Conservation (phyloP, 2,329 filamentous ascomycete species). For the Pseudogymnoascus sp. region DNA sequence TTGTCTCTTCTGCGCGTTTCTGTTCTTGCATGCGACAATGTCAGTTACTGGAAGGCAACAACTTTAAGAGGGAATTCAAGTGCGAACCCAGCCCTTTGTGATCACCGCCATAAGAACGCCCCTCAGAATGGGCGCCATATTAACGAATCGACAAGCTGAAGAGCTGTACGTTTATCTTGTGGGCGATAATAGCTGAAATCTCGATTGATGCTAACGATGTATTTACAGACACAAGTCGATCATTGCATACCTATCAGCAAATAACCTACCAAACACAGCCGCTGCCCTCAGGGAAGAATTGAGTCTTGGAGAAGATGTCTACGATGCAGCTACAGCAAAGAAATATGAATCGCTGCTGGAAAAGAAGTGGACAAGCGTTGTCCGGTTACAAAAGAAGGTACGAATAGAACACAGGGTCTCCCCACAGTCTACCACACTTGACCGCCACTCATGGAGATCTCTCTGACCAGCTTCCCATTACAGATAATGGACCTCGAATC, state of each 20-base stretch:
- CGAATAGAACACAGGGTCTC: constrained; percentile 18
- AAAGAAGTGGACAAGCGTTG: constrained; percentile 98
- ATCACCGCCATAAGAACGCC: neutral
- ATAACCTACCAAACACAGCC: constrained; percentile 64
- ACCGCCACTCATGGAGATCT: neutral
- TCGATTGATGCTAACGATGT: neutral
- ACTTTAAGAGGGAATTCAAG: constrained; percentile 5
- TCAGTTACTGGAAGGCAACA: neutral
- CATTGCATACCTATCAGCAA: constrained; percentile 76
- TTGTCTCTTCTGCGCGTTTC: constrained; percentile 6
- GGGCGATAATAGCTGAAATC: neutral
- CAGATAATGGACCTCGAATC: constrained; percentile 92
- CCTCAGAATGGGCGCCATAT: neutral
- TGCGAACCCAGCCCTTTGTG: neutral
- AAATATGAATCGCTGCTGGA: constrained; percentile 92
- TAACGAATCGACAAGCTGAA: constrained; percentile 9
- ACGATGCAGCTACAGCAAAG: constrained; percentile 77
- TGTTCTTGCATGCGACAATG: constrained; percentile 5
- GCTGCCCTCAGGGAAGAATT: constrained; percentile 70
- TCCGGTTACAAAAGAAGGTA: constrained; percentile 92
- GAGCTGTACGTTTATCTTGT: neutral
- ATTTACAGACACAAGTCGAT: constrained; percentile 77
- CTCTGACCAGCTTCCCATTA: constrained; percentile 31
- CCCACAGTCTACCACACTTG: neutral
- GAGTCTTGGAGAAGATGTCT: constrained; percentile 60